Base-by-base conservation (phyloP, 1,139 yeast genomes). In the Debaryomyces singareniensis region DNA sequence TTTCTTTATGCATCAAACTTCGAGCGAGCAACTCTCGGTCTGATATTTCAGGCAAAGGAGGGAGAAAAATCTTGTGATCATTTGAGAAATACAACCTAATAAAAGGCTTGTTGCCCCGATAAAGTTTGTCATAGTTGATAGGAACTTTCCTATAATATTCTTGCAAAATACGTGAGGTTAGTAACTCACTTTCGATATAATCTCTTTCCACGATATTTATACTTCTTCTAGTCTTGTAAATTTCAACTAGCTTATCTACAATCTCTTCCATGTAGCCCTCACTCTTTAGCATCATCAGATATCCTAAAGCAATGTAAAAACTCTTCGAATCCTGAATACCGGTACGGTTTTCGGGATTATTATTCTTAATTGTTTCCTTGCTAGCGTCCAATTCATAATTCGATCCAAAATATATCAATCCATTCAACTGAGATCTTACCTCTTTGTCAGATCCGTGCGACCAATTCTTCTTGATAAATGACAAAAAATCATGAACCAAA, bases 1-100 rank as follows among this genome's bases (percentile, higher is more conserved):
- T 47, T 36, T 65, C 71, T 37, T 61, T 60, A 36, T 65, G 71
- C 47, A 65, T 51, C 31, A 65, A 53, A 0, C 66, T 56, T 38
- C 60, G 61, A 4, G 60, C 58, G 21, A 62, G 45, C 13, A 61
- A 40, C 16, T 46, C 48, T 32, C 52, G 53, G 33, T 60, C 47
- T n/a, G 50, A 34, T 25, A 65, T 50, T 29, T 35, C 43, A 2
- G 71, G 71, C 24, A 65, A 51, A 2, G 55, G 50, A 2, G 71
- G 71, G 22, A 65, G 44, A 12, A 40, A 38, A 6, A 64, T 58
- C 15, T 39, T 42, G 14, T 35, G 32, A 37, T 49, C 41, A 29
- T 43, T 39, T 11, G 58, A 43, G 34, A 55, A 49, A 35, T 48
- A 44, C 35, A 62, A 45, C 5, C 53, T 44, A 22, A 57, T 49